Evolutionary conservation across 257 asterid species (phyloP).

Genomic region (Fraxinus cuspidata): DNA sequence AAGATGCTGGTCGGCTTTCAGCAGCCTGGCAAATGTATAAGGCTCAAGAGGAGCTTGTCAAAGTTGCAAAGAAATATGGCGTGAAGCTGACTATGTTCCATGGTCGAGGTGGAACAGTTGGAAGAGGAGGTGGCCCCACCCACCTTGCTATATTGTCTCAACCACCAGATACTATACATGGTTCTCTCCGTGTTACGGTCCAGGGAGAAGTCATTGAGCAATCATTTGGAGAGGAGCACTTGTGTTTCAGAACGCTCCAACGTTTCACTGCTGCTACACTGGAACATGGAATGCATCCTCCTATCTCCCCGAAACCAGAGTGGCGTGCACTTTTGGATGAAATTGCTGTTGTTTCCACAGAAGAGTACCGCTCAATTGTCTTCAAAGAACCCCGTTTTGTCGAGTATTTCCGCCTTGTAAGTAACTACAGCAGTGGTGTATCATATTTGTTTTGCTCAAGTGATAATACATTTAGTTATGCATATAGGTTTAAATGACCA

Average conservation of each 20-base stretch:
- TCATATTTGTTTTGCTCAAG: neutral
- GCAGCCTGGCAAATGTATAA: slow-evolving; percentile 71
- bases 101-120: slow-evolving; percentile 74
- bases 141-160: slow-evolving; percentile 73
- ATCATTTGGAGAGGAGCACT: slow-evolving; percentile 63
- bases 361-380: slow-evolving; percentile 65
- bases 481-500: slow-evolving; percentile 4
- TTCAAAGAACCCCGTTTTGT: slow-evolving; percentile 69
- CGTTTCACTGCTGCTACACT: slow-evolving; percentile 70
- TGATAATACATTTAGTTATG: neutral
- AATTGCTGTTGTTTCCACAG: slow-evolving; percentile 49
- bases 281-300: slow-evolving; percentile 74
- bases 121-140: slow-evolving; percentile 77
- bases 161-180: slow-evolving; percentile 62
- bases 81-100: slow-evolving; percentile 72
- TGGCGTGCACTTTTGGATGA: slow-evolving; percentile 70
- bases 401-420: slow-evolving; percentile 70
- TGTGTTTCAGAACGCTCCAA: slow-evolving; percentile 66
- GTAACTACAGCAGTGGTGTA: slow-evolving; percentile 24
- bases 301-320: slow-evolving; percentile 57
- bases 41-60: slow-evolving; percentile 71
- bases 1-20: slow-evolving; percentile 66
- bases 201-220: slow-evolving; percentile 78
- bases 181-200: slow-evolving; percentile 68
- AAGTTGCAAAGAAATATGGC: slow-evolving; percentile 55